Evolutionary conservation across 192 early-diverging fungal species (phyloP), one percentile per base, ranked within the genome.

Genomic region (Entrophospora sp.): DNA sequence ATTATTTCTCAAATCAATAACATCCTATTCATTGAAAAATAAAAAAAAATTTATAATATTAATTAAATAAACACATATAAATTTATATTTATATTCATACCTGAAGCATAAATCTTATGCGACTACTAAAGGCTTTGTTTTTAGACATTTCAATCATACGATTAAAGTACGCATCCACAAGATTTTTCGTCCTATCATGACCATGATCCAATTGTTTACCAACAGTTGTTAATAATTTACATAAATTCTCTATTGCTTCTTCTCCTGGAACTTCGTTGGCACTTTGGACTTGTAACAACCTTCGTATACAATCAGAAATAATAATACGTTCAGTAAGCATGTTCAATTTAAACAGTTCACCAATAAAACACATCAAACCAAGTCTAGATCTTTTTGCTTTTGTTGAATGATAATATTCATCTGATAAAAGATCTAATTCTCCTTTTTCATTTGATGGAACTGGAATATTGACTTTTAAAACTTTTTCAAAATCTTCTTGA

Each of bases 351-450:
- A 92, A 99, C 45, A 99, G 83, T 75, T 98, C 93, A 65, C 97
- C 93, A 64, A 99, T 94, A 70, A 98, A 96, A 43, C 82, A 74
- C 13, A 95, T 88, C 73, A 98, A 85, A 61, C 95, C 95, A 51
- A 99, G 87, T 25, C 90, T 90, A 28, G 90, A 87, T 61, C 95
- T 89, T 86, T 99, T 97, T 51, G 91, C 84, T 83, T 95, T 98
- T 58, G 73, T 80, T 3, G 91, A 81, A 62, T 86, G 78, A 74
- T 93, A 94, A 74, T 91, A 91, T 72, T 89, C 87, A 44, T 85
- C 84, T 1, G 88, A 83, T 79, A 89, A 79, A 66, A 91, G 80
- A 64, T 86, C 87, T 38, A 72, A 77, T 51, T 72, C 66, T 3
- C 83, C 85, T 43, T 83, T 82, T 34, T 82, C 76, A 32, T 83